These are phyloP conservation scores for Neonectria neomacrospora DNA, from an alignment of 2,329 filamentous ascomycete species.

Conservation along the genomic window DNA sequence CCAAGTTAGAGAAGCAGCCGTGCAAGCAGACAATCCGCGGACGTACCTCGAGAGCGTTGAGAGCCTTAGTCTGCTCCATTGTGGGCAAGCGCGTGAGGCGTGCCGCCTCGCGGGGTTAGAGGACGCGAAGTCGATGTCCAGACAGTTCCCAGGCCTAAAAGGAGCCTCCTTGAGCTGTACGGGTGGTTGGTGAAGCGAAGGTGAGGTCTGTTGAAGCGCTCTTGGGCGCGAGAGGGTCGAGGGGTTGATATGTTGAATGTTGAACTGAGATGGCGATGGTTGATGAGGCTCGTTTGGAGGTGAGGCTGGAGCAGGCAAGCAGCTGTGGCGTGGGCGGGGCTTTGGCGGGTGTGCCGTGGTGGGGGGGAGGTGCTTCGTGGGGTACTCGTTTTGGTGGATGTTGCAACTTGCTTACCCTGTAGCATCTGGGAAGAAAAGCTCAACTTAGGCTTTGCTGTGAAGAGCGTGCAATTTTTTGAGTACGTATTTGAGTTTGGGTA, in stretches of 20 bases:
- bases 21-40: background rate
- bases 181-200: background rate
- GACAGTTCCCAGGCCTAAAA: constrained; percentile 15
- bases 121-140: constrained; percentile 15
- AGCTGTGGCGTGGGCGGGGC: constrained; percentile 41
- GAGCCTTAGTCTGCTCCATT: constrained; percentile 80
- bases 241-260: background rate
- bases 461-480: background rate
- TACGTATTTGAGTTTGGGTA: background rate
- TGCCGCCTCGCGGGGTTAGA: constrained; percentile 35
- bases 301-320: constrained; percentile 43
- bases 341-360: constrained; percentile 12
- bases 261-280: constrained; percentile 18
- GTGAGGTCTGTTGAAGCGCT: background rate
- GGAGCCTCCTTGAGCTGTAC: background rate
- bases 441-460: background rate
- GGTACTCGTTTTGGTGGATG: background rate
- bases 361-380: constrained; percentile 12
- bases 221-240: background rate
- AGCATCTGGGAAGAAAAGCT: background rate
- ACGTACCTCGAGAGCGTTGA: constrained; percentile 70
- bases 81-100: constrained; percentile 40
- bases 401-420: constrained; percentile 9
- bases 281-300: constrained; percentile 31
- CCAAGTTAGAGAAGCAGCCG: background rate